These are phyloP conservation scores for Cicer bijugum DNA, from an alignment of 306 rosid species.

Conservation along the genomic window DNA sequence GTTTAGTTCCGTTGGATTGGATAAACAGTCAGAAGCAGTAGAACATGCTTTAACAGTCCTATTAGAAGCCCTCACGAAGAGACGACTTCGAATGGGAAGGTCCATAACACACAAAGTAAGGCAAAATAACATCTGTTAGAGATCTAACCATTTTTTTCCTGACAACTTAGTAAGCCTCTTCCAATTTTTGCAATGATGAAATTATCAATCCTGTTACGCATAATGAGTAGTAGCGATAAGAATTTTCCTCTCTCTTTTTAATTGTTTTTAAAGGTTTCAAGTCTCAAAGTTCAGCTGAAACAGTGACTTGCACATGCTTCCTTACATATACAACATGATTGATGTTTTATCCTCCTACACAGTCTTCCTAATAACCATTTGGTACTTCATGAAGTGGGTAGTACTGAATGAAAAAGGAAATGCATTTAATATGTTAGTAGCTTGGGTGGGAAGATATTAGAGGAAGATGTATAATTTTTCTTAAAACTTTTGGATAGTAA, in stretches of 20 bases:
- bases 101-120: constrained; percentile 79
- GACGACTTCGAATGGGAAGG: constrained; percentile 95
- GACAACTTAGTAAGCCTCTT: constrained; percentile 37
- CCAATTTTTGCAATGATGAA: constrained; percentile 42
- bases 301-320: constrained; percentile 1
- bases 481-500: constrained; percentile 15
- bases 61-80: constrained; percentile 75
- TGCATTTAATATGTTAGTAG: constrained; percentile 3
- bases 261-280: constrained; percentile 22
- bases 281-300: constrained; percentile 37
- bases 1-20: constrained; percentile 60
- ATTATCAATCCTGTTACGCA: constrained; percentile 35
- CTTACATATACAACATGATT: constrained; percentile 30
- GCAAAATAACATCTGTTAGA: constrained; percentile 61
- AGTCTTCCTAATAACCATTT: neutral
- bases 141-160: constrained; percentile 35
- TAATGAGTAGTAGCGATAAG: constrained; percentile 19
- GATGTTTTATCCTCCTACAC: constrained; percentile 7
- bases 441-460: constrained; percentile 1
- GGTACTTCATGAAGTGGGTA: neutral
- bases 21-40: constrained; percentile 67
- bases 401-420: neutral
- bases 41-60: constrained; percentile 65
- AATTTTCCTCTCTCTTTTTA: constrained; percentile 13
- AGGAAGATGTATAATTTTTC: neutral